A percentile compares a stretch with the other conserved stretches of the same genome.
phyloP scores from a whole-genome alignment of 148 eudicot species.

The Amaranthus hypochondriacus region DNA sequence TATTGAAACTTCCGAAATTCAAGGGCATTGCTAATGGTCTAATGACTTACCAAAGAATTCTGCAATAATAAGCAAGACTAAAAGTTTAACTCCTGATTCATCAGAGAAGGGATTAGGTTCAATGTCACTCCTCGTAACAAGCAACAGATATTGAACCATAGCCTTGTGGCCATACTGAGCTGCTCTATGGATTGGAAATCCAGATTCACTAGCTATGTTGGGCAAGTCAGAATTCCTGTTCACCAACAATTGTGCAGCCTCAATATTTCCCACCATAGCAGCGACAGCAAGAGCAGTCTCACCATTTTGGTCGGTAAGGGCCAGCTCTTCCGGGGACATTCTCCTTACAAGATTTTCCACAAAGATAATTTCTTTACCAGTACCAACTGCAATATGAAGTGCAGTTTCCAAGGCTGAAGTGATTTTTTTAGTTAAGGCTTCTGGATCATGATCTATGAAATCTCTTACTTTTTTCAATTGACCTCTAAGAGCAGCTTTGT shows the following conservation, averaged over 20 bases:
- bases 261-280: too few species aligned
- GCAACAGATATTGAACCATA: constrained; percentile 1
- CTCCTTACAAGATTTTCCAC: constrained; percentile 9
- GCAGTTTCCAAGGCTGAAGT: constrained; percentile 22
- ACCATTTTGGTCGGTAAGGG: constrained; percentile 16
- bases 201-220: too few species aligned
- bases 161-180: constrained; percentile 11
- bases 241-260: background rate
- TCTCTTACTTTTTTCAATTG: constrained; percentile 15
- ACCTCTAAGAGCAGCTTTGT: constrained; percentile 21
- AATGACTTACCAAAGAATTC: constrained; percentile 14
- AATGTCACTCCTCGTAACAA: constrained; percentile 1
- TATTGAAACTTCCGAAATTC: too few species aligned
- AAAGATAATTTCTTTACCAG: background rate
- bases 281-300: too few species aligned
- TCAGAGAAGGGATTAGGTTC: constrained; percentile 7
- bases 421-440: constrained; percentile 19
- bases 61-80: background rate
- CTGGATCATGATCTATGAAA: constrained; percentile 18
- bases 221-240: too few species aligned
- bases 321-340: constrained; percentile 22
- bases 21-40: too few species aligned
- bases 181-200: too few species aligned
- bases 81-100: background rate
- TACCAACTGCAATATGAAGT: constrained; percentile 19